These are phyloP conservation scores for Solanum virginianum DNA, from an alignment of 257 asterid genomes.

Conservation along the genomic window DNA sequence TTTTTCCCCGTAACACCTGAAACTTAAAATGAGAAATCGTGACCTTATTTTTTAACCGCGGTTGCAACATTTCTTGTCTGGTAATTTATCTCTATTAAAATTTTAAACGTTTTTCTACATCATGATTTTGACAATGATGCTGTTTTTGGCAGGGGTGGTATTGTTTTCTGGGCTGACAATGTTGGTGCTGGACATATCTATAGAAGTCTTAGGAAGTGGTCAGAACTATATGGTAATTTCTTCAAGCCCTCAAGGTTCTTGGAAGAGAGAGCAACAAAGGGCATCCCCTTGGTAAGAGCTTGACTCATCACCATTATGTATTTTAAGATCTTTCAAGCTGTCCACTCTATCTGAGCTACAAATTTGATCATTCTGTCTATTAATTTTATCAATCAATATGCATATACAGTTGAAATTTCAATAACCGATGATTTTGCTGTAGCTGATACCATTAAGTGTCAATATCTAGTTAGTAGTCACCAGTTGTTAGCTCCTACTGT, in stretches of 20 bases:
- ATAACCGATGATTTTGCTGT: background rate
- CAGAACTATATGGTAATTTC: conserved; percentile 55
- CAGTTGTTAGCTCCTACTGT: background rate
- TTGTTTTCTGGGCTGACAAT: conserved; percentile 91
- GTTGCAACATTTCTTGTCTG: background rate
- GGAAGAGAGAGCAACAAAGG: conserved; percentile 81
- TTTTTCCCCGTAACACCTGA: background rate
- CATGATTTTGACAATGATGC: background rate
- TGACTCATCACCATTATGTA: background rate
- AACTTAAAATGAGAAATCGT: background rate
- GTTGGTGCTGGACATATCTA: conserved; percentile 68
- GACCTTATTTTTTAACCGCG: background rate
- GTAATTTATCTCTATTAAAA: background rate
- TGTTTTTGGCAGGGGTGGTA: conserved; percentile 73
- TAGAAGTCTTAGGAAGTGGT: conserved; percentile 72
- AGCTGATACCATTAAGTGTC: background rate
- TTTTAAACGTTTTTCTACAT: background rate
- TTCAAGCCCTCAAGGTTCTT: conserved; percentile 77
- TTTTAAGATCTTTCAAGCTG: background rate
- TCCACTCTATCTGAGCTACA: background rate
- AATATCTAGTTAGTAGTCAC: background rate
- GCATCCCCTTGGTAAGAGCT: conserved; percentile 75
- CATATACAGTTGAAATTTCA: background rate
- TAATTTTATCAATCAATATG: background rate
- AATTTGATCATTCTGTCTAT: background rate